Evolutionary conservation across 805 yeast species (phyloP), one percentile per base, ranked within the genome.

Genomic region (Pichia rugopelliculosa): DNA sequence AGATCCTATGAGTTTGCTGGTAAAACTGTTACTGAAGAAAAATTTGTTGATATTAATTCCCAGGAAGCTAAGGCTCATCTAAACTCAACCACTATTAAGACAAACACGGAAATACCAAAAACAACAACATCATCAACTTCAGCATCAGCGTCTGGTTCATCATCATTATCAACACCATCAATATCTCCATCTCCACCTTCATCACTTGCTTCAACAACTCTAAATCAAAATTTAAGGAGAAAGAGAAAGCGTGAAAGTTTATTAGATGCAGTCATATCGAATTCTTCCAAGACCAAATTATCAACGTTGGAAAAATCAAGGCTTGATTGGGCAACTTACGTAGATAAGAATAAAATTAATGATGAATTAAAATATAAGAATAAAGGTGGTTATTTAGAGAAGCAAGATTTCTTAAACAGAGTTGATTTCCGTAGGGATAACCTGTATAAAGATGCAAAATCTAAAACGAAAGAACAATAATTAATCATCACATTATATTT

Each of bases 281-380:
- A 82, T 11, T 73, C 85, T 3, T 78, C 83, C 53, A 81, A 84
- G 55, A 80, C 87, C 27, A 91, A 88, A 61, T 72, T 93, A 52
- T 86, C 95, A 22, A 93, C 99, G 0, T 70, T 93, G 53, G 98
- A 93, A 62, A 93, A 93, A 66, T 86, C 96, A 1, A 73, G 95
- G 53, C 72, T 93, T 44, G 99, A 93, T 66, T 93, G 98, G 96
- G 95, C 95, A 1, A 79, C 86, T 41, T 89, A 86, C 67, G 96
- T 93, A 26, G 97, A 91, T 66, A 76, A 84, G 54, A 81, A 82
- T 53, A 89, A 89, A 47, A 82, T 93, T 41, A 74, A 77, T 45
- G 96, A 87, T 54, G 99, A 93, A 53, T 75, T 93, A 59, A 75
- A 74, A 42, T 74, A 77, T 48, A 84, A 83, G 60, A 90, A 89